Conservation (phyloP, 2,329 filamentous ascomycete species). For the Laburnicola sp. region DNA sequence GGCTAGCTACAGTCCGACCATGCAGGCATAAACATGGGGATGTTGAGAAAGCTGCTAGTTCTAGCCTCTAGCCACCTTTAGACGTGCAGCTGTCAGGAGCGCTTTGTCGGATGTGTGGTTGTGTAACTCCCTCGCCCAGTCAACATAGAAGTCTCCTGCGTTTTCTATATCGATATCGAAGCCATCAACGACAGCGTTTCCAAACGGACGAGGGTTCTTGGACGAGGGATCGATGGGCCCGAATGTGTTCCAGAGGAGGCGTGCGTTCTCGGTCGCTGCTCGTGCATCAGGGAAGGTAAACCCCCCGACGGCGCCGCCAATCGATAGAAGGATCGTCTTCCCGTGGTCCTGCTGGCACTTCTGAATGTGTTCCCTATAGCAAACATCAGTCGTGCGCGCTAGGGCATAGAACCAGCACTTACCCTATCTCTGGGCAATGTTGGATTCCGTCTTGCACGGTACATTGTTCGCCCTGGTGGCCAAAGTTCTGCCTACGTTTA, state of each 20-base stretch:
- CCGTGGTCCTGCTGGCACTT: background rate
- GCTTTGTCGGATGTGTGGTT: background rate
- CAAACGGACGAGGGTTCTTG: constrained; percentile 64
- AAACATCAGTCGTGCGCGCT: background rate
- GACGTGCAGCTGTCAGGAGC: background rate
- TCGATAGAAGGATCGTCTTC: constrained; percentile 3
- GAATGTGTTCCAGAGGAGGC: constrained; percentile 70
- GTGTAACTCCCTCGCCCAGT: background rate
- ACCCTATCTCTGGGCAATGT: background rate
- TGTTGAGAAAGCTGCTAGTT: background rate
- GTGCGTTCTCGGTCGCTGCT: background rate
- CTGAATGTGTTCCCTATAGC: background rate
- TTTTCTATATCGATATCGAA: constrained; percentile 75
- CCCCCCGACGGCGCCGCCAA: constrained; percentile 67
- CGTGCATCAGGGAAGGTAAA: constrained; percentile 58
- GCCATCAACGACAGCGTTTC: constrained; percentile 66
- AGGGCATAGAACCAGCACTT: background rate
- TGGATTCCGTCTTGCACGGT: background rate
- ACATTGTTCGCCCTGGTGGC: background rate
- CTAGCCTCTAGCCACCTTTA: background rate
- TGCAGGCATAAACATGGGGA: too few relatives aligned
- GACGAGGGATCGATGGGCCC: constrained; percentile 53
- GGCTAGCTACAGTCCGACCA: too few relatives aligned
- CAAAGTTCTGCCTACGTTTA: background rate
- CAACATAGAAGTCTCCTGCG: background rate